Conservation (phyloP, 352 stramenopile species). For the Pythium volutum region DNA sequence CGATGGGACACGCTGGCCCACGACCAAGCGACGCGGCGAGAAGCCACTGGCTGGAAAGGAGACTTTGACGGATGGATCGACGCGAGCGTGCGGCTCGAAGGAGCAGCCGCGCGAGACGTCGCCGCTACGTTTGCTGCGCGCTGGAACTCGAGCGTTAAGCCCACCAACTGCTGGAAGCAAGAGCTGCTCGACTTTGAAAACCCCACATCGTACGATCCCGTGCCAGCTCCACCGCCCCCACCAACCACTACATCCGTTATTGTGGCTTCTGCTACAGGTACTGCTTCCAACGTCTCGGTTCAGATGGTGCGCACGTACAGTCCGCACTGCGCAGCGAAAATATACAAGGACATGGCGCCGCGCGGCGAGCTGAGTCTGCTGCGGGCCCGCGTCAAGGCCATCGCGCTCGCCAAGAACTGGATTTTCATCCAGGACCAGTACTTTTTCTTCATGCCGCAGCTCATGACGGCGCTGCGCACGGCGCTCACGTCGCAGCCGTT, state of each 20-base stretch:
- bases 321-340: constrained; percentile 42
- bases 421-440: constrained; percentile 55
- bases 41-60: constrained; percentile 26
- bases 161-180: constrained; percentile 12
- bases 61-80: constrained; percentile 57
- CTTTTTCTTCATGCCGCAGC: constrained; percentile 38
- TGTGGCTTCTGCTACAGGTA: constrained; percentile 13
- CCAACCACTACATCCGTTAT: not conserved
- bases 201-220: constrained; percentile 27
- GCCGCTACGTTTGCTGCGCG: constrained; percentile 49
- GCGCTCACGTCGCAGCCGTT: constrained; percentile 48
- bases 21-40: constrained; percentile 39
- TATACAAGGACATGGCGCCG: constrained; percentile 28
- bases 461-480: constrained; percentile 28
- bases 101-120: constrained; percentile 44
- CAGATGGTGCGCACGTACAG: constrained; percentile 41
- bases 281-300: constrained; percentile 1
- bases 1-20: constrained; percentile 67
- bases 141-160: constrained; percentile 40
- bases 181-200: constrained; percentile 23
- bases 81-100: constrained; percentile 38
- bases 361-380: constrained; percentile 35
- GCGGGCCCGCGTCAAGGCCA: constrained; percentile 33
- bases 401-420: constrained; percentile 34
- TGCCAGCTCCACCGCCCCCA: constrained; percentile 24